Base-by-base conservation (phyloP, 768 basidiomycete species). In the Russula olivacea region DNA sequence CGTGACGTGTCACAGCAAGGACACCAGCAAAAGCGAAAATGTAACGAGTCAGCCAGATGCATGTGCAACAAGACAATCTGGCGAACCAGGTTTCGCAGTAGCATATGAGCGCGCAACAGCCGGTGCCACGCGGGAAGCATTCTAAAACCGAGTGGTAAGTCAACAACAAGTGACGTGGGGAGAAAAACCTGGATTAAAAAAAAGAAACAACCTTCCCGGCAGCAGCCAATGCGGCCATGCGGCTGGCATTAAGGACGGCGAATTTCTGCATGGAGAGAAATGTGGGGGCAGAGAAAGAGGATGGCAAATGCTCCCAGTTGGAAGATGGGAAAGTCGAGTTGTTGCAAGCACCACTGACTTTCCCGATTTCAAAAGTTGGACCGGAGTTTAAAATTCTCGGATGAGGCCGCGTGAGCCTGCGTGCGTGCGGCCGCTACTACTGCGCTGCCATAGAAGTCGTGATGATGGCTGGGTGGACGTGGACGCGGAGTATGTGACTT, bases 21-120 rank as follows among this genome's bases (percentile, higher is more conserved):
- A 4, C 75, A 73, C 49, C 3, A 25, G 10, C 55, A 23, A 28
- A 21, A 61, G 68, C 38, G 52, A 55, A 38, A 55, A 19, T 43
- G 45, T 9, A 36, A 25, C 52, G 65, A 61, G 66, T 68, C 66
- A 70, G 67, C 68, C 66, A 17, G 38, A 28, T 50, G 30, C n/a
- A 12, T 8, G 25, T 28, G 41, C 48, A 52, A 55, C n/a, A 57
- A 9, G 19, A 36, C 10, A 19, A 57, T 32, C 38, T 47, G 58
- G 70, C 90, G 68, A 69, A 98, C 95, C 91, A 78, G 97, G 87
- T 81, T 99, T 99, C 72, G 95, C 95, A 71, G 96, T 94, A 70
- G 97, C 97, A 81, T 99, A 99, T 66, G 89, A 81, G 74, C 96
- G 91, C 73, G 86, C 76, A 62, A 80, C 76, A 70, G 81, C 70